Base-by-base conservation (phyloP, 2,329 filamentous ascomycete genomes). In the Coniosporium tulheliwenetii region DNA sequence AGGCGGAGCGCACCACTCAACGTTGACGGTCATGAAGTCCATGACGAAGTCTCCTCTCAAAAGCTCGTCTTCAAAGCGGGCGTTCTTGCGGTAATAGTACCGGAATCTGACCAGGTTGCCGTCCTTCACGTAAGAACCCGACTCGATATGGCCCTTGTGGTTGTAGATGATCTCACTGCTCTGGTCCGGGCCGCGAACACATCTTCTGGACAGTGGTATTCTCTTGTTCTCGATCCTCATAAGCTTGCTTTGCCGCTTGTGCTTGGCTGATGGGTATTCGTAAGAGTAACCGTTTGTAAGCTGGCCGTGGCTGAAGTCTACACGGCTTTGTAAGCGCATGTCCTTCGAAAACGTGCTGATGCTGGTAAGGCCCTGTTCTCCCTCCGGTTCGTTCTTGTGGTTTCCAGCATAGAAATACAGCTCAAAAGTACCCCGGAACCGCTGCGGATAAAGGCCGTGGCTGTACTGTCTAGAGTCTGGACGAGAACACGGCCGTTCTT, bases 11-110 rank as follows among this genome's bases (percentile, higher is more conserved):
- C 65, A 69, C 70, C 70, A 74, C 16, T 66, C 67, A 2, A 73
- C 67, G 10, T 66, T 71, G 47, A 65, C 67, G 34, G 62, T 70
- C 45, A 73, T 66, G 48, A 74, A 69, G 3, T 67, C 62, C 40
- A 74, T 58, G 0, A 65, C 61, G 45, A 70, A 74, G 44, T 73
- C 71, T 0, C 69, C 71, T 38, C 70, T 62, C 2, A 75, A 59
- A n/a, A 75, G 58, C 43, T 73, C 70, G 48, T 72, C 70, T 16
- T 67, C 67, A 42, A 68, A 71, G 31, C 62, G 65, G 10, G 68
- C 64, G 42, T 67, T 67, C 48, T 71, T 69, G 36, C 70, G 65
- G 50, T 75, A 73, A 45, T 67, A 63, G 41, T 69, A 71, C 43
- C 67, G 67, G 60, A 73, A 74, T 12, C 66, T 62, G 12, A 72